Evolutionary conservation across 495 filamentous ascomycete species (phyloP).

Genomic region (Neurospora pannonica): DNA sequence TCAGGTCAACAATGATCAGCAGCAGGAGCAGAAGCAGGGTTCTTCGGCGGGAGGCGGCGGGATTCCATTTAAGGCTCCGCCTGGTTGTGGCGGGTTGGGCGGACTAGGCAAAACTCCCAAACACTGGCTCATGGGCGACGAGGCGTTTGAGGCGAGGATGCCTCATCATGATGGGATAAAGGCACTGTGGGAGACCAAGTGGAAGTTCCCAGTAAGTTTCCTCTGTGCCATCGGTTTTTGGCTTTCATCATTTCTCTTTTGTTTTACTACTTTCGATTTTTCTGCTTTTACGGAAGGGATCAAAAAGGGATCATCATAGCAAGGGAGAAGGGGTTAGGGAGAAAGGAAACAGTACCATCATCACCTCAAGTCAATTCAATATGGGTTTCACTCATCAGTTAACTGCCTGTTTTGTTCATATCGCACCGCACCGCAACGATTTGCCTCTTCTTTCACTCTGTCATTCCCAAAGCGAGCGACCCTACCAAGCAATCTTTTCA

Average conservation of each 20-base stretch:
- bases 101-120: neutral
- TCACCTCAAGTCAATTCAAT: neutral
- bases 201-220: constrained; percentile 53
- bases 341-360: neutral
- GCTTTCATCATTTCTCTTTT: neutral
- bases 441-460: neutral
- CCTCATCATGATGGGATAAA: constrained; percentile 63
- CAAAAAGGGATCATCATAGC: neutral
- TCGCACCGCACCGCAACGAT: neutral
- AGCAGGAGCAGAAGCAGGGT: neutral
- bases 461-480: neutral
- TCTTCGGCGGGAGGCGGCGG: neutral
- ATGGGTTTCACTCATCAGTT: neutral
- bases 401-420: neutral
- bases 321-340: neutral
- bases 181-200: constrained; percentile 73
- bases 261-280: neutral
- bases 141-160: constrained; percentile 36
- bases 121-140: constrained; percentile 28
- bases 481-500: neutral
- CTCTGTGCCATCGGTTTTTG: neutral
- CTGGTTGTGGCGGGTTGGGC: neutral
- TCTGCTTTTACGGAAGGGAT: neutral
- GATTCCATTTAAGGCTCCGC: neutral
- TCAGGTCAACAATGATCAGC: neutral